Evolutionary conservation across 441 rosid genomes (phyloP), one percentile per base, ranked within the genome.

Genomic region (Gossypium gossypioides): DNA sequence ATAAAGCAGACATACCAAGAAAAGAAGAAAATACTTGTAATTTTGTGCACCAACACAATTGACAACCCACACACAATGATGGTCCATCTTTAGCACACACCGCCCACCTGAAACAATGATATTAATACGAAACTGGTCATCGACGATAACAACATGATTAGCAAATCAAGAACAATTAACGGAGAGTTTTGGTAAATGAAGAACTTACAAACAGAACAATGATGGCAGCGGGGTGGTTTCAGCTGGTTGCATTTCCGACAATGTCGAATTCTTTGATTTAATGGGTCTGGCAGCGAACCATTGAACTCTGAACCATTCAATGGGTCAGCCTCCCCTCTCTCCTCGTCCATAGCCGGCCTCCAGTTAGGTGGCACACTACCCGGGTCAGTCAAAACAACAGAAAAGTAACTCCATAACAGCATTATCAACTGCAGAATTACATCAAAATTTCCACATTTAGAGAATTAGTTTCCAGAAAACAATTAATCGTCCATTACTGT

Each of bases 1-100:
- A 44, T 24, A 78, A 74, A 75, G 72, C 57, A 64, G 63, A 75
- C 89, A 71, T 82, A 89, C 97, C 93, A 91, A 77, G 80, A 91
- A 91, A 63, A 91, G 91, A 78, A 91, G 92, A 70, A 91, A 91
- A 69, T 87, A 91, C 84, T 91, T 91, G 73, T 91, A 91, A 77
- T 91, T 91, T 61, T 86, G 80, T 6, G 92, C 97, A 29, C 97
- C 97, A 32, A 91, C 97, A 68, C 97, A 91, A 76, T 88, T 89
- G 66, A 91, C 97, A 82, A 91, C 97, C 97, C 97, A 91, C 40
- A 91, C 96, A 78, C 97, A 91, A 82, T 91, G 97, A 75, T 91
- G 97, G 58, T 91, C 97, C 97, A 91, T 91, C 82, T 91, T 91
- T 62, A 91, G 87, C 51, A 90, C 86, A 76, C 97, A 91, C 64